These are phyloP conservation scores for Starmerella ratchasimensis DNA, from an alignment of 805 yeast species.

Conservation along the genomic window DNA sequence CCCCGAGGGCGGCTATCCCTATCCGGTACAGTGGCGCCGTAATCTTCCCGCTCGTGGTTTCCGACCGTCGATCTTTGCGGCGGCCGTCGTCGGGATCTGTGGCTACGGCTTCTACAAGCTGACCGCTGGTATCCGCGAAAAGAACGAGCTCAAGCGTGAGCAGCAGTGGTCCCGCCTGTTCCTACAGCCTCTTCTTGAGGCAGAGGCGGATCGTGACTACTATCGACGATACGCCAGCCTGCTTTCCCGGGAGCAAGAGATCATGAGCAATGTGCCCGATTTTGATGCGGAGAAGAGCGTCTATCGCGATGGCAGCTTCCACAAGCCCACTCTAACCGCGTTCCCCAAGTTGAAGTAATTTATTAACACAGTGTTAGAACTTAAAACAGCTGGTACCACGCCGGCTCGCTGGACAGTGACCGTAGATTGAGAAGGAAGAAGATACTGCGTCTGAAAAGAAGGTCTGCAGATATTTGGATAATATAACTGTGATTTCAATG, in stretches of 20 bases:
- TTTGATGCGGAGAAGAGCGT: conserved; percentile 43
- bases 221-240: conserved; percentile 59
- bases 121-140: conserved; percentile 57
- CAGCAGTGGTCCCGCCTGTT: conserved; percentile 63
- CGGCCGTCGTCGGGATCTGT: conserved; percentile 48
- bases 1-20: conserved; percentile 67
- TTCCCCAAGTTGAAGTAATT: conserved; percentile 22
- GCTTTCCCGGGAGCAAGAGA: conserved; percentile 52
- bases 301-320: conserved; percentile 34
- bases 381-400: too few species aligned
- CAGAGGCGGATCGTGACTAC: conserved; percentile 68
- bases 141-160: conserved; percentile 58
- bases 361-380: too few species aligned
- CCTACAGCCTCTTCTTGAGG: conserved; percentile 58
- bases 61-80: conserved; percentile 59
- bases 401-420: too few species aligned
- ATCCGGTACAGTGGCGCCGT: conserved; percentile 78
- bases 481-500: too few species aligned
- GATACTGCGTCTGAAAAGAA: too few species aligned
- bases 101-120: conserved; percentile 59
- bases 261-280: conserved; percentile 49
- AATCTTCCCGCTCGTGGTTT: conserved; percentile 76
- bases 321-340: conserved; percentile 26
- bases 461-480: too few species aligned
- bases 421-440: too few species aligned